Percentiles rank a stretch among this genome's conserved stretches.
phyloP scores from a whole-genome alignment of 345 rosid genomes.

The Heritiera littoralis region DNA sequence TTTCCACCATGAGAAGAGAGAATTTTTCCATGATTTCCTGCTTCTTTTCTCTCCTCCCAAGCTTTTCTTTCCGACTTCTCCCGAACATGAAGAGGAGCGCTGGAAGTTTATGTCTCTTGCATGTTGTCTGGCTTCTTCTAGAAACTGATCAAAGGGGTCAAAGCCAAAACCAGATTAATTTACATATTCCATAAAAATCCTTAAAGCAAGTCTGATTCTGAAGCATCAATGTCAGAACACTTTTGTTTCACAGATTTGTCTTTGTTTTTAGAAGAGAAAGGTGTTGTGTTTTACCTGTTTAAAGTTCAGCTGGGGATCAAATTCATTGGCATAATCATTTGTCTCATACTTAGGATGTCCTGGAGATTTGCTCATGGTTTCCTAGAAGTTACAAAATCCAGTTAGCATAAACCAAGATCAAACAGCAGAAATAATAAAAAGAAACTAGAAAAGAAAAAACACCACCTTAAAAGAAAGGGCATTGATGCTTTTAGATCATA shows the following conservation, averaged over 20 bases:
- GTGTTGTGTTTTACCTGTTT: slow-evolving; percentile 37
- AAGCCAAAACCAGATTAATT: neutral
- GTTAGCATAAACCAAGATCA: neutral
- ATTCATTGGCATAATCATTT: slow-evolving; percentile 40
- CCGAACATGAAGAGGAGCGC: slow-evolving; percentile 22
- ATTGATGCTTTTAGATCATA: neutral
- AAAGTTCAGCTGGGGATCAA: slow-evolving; percentile 51
- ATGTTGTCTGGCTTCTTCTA: slow-evolving; percentile 59
- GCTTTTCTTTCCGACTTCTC: slow-evolving; percentile 25
- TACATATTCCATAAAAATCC: neutral
- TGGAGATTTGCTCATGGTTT: slow-evolving; percentile 36
- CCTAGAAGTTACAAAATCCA: slow-evolving; percentile 8
- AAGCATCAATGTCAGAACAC: neutral
- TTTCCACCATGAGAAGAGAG: slow-evolving; percentile 56
- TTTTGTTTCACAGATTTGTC: neutral
- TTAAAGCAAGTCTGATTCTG: neutral
- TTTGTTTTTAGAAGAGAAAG: neutral
- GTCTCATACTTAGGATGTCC: slow-evolving; percentile 27
- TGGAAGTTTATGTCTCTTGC: slow-evolving; percentile 25
- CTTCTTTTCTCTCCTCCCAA: slow-evolving; percentile 33
- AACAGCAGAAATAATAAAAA: neutral
- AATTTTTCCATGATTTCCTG: slow-evolving; percentile 51
- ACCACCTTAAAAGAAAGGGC: neutral
- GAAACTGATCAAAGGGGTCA: slow-evolving; percentile 41
- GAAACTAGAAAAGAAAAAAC: neutral